Conservation (phyloP, 306 rosid genomes). For the Hippophae gyantsensis region DNA sequence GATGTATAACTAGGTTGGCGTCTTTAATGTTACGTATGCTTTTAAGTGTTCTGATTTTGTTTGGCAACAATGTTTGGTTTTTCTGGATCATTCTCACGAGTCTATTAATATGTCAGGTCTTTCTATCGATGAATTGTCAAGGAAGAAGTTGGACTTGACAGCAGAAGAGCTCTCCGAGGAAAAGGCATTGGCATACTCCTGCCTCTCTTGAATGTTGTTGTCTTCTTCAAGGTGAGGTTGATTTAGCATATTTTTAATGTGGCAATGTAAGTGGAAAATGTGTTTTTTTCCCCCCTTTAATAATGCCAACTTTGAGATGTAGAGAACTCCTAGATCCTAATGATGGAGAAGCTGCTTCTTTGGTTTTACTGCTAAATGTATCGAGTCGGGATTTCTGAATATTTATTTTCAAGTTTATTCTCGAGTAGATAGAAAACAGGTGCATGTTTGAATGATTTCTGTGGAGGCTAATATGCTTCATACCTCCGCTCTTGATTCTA, state of each 20-base stretch:
- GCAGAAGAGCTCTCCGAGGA: slow-evolving; percentile 82
- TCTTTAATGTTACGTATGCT: no score
- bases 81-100: background rate
- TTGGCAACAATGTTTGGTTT: background rate
- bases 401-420: no score
- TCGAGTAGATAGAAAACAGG: no score
- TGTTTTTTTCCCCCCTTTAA: no score
- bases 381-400: no score
- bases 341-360: background rate
- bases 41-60: background rate
- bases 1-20: no score
- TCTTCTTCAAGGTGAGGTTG: slow-evolving; percentile 1
- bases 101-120: slow-evolving; percentile 42
- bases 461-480: no score
- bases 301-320: no score
- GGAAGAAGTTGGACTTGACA: slow-evolving; percentile 84
- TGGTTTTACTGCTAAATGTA: no score
- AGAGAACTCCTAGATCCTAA: no score
- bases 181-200: slow-evolving; percentile 83
- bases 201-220: slow-evolving; percentile 46
- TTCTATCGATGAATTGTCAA: slow-evolving; percentile 67
- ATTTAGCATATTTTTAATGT: slow-evolving; percentile 9
- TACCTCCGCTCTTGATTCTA: no score
- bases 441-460: no score
- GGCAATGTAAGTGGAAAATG: background rate